Conservation (phyloP, 2,329 filamentous ascomycete species). For the Fusarium sp. region DNA sequence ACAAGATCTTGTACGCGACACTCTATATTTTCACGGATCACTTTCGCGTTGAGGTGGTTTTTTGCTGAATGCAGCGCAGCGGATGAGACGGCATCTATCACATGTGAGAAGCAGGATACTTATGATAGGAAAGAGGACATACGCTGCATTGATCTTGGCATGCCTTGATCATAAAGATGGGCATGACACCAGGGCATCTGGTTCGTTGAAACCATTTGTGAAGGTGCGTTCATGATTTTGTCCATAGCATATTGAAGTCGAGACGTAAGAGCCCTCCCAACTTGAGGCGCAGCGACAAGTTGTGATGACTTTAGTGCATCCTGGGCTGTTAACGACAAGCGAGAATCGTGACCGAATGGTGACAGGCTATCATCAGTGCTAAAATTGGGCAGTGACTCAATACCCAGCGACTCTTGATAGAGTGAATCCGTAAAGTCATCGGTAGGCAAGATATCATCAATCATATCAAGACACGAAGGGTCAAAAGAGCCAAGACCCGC, state of each 20-base stretch:
- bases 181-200: conserved; percentile 2
- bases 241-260: neutral
- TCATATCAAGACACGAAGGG: neutral
- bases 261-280: neutral
- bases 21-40: conserved; percentile 4
- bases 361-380: neutral
- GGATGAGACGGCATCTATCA: neutral
- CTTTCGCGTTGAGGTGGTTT: neutral
- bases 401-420: neutral
- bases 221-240: neutral
- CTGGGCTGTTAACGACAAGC: neutral
- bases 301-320: neutral
- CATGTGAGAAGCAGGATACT: too few species aligned
- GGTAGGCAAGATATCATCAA: neutral
- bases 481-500: neutral
- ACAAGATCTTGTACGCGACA: neutral
- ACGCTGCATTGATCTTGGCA: conserved; percentile 3
- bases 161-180: neutral
- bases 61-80: neutral
- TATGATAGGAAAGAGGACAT: too few species aligned
- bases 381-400: neutral
- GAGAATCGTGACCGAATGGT: rapidly evolving
- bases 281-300: neutral
- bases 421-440: neutral
- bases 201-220: neutral